Percentiles rank a stretch among this genome's conserved stretches.
phyloP scores from a whole-genome alignment of 2,329 filamentous ascomycete species.

The Hypomyces rosellus region DNA sequence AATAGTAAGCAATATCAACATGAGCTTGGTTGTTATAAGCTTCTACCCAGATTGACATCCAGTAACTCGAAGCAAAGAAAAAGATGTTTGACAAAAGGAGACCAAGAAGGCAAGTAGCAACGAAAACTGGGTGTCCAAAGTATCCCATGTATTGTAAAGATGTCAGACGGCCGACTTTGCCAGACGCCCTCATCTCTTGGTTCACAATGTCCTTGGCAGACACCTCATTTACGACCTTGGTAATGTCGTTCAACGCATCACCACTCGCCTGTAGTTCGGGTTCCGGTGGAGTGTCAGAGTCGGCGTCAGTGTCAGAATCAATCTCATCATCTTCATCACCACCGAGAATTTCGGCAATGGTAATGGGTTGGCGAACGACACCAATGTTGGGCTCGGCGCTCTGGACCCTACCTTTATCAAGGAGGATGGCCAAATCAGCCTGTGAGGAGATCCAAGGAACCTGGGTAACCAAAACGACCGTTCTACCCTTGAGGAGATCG shows the following conservation, averaged over 20 bases:
- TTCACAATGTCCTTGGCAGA: constrained; percentile 37
- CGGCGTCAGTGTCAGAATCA: constrained; percentile 14
- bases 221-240: constrained; percentile 31
- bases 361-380: constrained; percentile 38
- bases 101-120: constrained; percentile 31
- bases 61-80: constrained; percentile 38
- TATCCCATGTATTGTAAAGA: constrained; percentile 46
- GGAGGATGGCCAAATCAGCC: constrained; percentile 38
- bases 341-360: constrained; percentile 32
- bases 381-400: constrained; percentile 39
- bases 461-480: constrained; percentile 52
- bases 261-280: constrained; percentile 23
- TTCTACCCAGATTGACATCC: constrained; percentile 50
- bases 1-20: constrained; percentile 43
- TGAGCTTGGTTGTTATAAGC: constrained; percentile 39
- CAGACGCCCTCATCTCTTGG: constrained; percentile 42
- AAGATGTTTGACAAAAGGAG: constrained; percentile 36
- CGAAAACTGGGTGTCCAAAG: constrained; percentile 41
- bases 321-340: constrained; percentile 30
- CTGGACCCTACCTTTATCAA: constrained; percentile 41
- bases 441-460: constrained; percentile 47
- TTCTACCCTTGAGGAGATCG: constrained; percentile 47
- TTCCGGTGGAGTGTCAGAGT: constrained; percentile 21
- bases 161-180: constrained; percentile 35
- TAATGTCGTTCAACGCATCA: constrained; percentile 23